Evolutionary conservation across 805 yeast species (phyloP).

Genomic region (Yamadazyma olivae): DNA sequence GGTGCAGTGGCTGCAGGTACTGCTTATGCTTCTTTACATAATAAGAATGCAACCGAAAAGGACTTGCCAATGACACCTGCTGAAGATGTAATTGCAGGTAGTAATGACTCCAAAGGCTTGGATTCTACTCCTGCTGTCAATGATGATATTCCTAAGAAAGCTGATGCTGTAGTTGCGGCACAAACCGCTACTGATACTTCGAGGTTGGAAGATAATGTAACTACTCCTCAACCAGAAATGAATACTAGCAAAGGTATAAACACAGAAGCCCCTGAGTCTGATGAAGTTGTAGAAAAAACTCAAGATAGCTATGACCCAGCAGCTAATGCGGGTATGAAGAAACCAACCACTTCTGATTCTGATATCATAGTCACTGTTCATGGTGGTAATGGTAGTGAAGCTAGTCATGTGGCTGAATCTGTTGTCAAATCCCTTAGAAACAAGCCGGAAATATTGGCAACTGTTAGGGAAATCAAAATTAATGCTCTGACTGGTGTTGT

Average conservation of each 20-base stretch:
- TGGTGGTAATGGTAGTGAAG: slow-evolving; percentile 24
- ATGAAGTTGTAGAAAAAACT: background rate
- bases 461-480: slow-evolving; percentile 23
- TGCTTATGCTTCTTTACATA: slow-evolving; percentile 8
- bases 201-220: background rate
- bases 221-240: background rate
- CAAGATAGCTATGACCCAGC: background rate
- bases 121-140: slow-evolving; percentile 2
- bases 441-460: slow-evolving; percentile 18
- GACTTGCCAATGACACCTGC: background rate
- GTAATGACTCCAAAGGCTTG: background rate
- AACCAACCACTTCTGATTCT: slow-evolving; percentile 18
- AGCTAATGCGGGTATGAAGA: no score
- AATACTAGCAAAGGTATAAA: no score
- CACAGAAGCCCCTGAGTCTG: background rate
- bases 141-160: slow-evolving; percentile 36
- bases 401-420: slow-evolving; percentile 23
- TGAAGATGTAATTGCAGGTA: no score
- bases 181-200: background rate
- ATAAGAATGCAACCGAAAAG: background rate
- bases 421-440: slow-evolving; percentile 24
- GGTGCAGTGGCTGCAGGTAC: slow-evolving; percentile 8
- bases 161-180: slow-evolving; percentile 19
- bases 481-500: slow-evolving; percentile 29
- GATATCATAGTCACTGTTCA: slow-evolving; percentile 29